Conservation (phyloP, 352 stramenopile species). For the Globisporangium nodosum region DNA sequence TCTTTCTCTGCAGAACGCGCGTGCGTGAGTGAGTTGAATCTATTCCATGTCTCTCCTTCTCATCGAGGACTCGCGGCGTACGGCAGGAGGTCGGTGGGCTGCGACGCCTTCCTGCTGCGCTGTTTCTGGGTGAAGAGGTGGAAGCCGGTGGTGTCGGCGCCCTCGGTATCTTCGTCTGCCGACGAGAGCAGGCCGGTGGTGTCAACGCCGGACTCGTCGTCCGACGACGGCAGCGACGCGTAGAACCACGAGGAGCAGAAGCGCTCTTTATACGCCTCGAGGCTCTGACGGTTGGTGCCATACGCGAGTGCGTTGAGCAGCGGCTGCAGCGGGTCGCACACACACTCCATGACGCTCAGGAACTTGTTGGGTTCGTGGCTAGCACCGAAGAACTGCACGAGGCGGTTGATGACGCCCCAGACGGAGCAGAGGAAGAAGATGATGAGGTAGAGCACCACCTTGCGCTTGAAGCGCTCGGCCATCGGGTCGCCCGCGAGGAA, state of each 20-base stretch:
- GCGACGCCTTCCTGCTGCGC: neutral
- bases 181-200: conserved; percentile 27
- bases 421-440: conserved; percentile 72
- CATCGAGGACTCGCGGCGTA: conserved; percentile 9
- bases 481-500: conserved; percentile 65
- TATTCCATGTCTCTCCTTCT: neutral
- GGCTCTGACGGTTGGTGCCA: conserved; percentile 62
- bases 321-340: conserved; percentile 67
- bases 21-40: neutral
- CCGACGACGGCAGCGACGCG: conserved; percentile 49
- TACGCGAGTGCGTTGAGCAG: conserved; percentile 65
- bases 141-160: conserved; percentile 3
- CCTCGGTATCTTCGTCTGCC: neutral
- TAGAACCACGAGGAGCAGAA: conserved; percentile 66
- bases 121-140: conserved; percentile 5
- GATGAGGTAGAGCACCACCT: conserved; percentile 58
- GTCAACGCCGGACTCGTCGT: conserved; percentile 60
- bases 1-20: neutral
- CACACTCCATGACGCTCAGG: conserved; percentile 56
- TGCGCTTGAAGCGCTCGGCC: conserved; percentile 43
- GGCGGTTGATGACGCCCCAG: conserved; percentile 61
- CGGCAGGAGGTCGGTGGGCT: neutral
- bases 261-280: conserved; percentile 67
- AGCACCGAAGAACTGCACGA: conserved; percentile 49
- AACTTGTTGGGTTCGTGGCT: conserved; percentile 48